These are phyloP conservation scores for Aspergillus hiratsukae DNA, from an alignment of 2,329 filamentous ascomycete genomes.

Conservation along the genomic window DNA sequence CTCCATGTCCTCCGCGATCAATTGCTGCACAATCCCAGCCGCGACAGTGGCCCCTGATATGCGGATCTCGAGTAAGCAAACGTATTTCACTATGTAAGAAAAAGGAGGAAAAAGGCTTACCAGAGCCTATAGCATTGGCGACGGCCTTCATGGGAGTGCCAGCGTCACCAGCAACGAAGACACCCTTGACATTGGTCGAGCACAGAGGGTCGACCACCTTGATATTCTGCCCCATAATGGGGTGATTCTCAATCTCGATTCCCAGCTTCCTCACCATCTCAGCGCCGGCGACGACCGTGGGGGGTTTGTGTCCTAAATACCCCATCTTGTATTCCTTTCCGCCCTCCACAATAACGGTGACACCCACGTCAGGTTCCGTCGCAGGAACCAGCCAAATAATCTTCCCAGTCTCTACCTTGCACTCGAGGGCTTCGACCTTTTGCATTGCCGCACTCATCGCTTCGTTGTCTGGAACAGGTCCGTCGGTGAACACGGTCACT, in stretches of 20 bases:
- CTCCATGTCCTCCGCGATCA: too few relatives aligned
- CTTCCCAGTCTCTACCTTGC: neutral
- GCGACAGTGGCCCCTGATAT: too few relatives aligned
- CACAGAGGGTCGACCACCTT: neutral
- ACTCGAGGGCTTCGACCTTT: neutral
- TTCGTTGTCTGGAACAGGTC: neutral
- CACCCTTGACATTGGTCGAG: too few relatives aligned
- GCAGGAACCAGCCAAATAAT: neutral
- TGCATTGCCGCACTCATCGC: neutral
- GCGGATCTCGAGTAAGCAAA: too few relatives aligned
- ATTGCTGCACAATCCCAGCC: too few relatives aligned
- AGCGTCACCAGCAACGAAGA: too few relatives aligned
- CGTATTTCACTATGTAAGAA: too few relatives aligned
- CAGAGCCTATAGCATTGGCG: too few relatives aligned
- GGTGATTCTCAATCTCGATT: neutral
- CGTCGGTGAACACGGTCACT: neutral
- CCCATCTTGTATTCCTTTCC: neutral
- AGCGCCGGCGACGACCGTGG: neutral
- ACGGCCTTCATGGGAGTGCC: too few relatives aligned
- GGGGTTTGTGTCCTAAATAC: neutral
- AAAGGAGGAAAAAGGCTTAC: too few relatives aligned
- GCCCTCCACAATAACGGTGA: neutral
- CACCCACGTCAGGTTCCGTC: neutral
- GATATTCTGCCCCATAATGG: neutral
- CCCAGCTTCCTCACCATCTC: neutral